These are phyloP conservation scores for Ustilago cynodontis DNA, from an alignment of 1,284 basidiomycete genomes.

Conservation along the genomic window DNA sequence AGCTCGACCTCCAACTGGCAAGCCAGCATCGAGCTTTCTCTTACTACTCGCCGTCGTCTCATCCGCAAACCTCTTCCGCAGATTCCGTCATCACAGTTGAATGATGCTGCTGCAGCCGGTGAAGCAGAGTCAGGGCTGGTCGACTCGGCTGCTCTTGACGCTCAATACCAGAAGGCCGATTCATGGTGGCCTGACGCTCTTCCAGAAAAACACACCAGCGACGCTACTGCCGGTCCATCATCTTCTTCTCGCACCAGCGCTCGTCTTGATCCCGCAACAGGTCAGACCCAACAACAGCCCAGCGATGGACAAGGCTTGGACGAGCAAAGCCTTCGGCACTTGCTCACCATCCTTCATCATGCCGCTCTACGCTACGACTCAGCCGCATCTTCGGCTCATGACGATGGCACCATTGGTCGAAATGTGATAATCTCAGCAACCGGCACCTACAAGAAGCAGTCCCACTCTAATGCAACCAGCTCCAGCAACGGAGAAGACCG, in stretches of 20 bases:
- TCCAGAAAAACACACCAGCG: slow-evolving; percentile 18
- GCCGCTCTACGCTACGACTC: slow-evolving; percentile 34
- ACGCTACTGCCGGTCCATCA: slow-evolving; percentile 5
- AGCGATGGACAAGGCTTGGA: slow-evolving; percentile 42
- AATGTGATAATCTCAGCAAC: slow-evolving; percentile 29
- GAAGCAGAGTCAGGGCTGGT: slow-evolving; percentile 4
- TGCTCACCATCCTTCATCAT: slow-evolving; percentile 46
- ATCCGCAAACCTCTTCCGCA: slow-evolving; percentile 62
- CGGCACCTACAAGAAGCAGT: slow-evolving; percentile 43
- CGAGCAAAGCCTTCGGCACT: slow-evolving; percentile 43
- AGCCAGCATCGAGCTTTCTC: slow-evolving; percentile 53
- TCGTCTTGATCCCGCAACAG: background rate
- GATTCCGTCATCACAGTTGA: slow-evolving; percentile 29
- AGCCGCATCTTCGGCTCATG: background rate
- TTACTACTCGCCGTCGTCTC: slow-evolving; percentile 58
- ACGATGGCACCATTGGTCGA: slow-evolving; percentile 28
- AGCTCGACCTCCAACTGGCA: slow-evolving; percentile 50
- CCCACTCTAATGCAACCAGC: background rate
- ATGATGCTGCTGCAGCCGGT: background rate
- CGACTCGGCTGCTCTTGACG: slow-evolving; percentile 31
- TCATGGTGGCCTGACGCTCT: slow-evolving; percentile 53
- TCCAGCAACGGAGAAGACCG: background rate
- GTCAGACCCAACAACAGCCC: background rate
- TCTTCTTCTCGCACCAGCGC: slow-evolving; percentile 2
- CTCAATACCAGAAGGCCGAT: slow-evolving; percentile 26